Evolutionary conservation across 371 early-diverging fungal species (phyloP).

Genomic region (Apophysomyces trapeziformis): DNA sequence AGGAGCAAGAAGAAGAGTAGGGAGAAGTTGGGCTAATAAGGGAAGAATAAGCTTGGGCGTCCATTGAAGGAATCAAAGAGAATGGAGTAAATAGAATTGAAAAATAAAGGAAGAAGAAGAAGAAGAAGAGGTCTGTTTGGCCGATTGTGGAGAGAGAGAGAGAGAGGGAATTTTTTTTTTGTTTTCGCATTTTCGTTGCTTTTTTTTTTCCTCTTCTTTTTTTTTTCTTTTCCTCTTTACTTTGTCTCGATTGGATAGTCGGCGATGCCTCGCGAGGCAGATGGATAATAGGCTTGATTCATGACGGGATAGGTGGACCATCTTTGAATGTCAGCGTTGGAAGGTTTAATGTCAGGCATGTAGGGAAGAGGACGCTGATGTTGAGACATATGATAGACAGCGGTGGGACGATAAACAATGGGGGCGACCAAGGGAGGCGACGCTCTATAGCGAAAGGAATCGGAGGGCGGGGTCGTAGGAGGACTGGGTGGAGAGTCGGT

Average conservation of each 20-base stretch:
- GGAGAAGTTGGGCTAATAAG: too few species aligned
- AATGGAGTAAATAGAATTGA: neutral
- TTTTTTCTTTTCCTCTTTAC: neutral
- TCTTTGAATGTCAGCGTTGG: neutral
- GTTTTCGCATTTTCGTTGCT: too few species aligned
- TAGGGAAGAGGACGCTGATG: slow-evolving; percentile 9
- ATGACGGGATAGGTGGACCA: slow-evolving; percentile 5
- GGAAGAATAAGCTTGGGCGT: neutral
- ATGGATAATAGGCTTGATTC: neutral
- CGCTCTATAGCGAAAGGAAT: slow-evolving; percentile 24
- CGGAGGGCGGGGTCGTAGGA: slow-evolving; percentile 25
- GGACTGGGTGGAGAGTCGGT: slow-evolving; percentile 36
- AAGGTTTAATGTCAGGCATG: neutral
- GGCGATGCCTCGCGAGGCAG: slow-evolving; percentile 9
- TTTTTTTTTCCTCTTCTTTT: too few species aligned
- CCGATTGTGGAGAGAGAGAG: neutral
- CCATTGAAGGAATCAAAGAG: neutral
- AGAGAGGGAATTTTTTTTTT: too few species aligned
- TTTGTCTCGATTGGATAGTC: slow-evolving; percentile 2
- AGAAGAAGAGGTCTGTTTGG: neutral
- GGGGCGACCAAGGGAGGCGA: slow-evolving; percentile 21
- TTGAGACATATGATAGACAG: slow-evolving; percentile 11
- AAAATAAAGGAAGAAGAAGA: slow-evolving; percentile 1
- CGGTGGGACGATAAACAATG: slow-evolving; percentile 25
- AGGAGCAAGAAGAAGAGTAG: too few species aligned